Evolutionary conservation across 768 basidiomycete species (phyloP).

Genomic region (Naematelia encephala): DNA sequence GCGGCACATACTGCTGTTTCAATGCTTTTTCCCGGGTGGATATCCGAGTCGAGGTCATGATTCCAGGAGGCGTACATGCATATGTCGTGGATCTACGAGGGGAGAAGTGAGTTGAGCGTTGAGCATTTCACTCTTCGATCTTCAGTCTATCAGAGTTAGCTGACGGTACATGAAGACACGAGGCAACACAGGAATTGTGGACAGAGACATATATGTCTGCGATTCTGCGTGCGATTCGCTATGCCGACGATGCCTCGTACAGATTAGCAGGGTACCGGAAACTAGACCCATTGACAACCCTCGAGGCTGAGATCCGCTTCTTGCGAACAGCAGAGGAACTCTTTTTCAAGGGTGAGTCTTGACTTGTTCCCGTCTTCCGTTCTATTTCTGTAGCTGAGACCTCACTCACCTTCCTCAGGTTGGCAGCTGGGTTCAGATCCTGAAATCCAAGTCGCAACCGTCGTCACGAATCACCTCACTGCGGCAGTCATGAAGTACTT

Average conservation of each 20-base stretch:
- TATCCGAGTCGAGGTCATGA: slow-evolving; percentile 94
- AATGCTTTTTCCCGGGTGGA: slow-evolving; percentile 98
- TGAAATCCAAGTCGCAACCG: slow-evolving; percentile 95
- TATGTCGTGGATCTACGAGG: slow-evolving; percentile 92
- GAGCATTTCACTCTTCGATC: slow-evolving; percentile 14
- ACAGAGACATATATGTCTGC: slow-evolving; percentile 96
- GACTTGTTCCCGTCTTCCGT: background rate
- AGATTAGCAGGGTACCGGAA: slow-evolving; percentile 90
- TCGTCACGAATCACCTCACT: slow-evolving; percentile 93
- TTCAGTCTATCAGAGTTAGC: background rate
- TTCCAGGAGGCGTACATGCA: slow-evolving; percentile 92
- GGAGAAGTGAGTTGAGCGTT: slow-evolving; percentile 73
- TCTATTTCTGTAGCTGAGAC: background rate
- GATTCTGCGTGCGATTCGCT: slow-evolving; percentile 81
- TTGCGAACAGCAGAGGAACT: slow-evolving; percentile 83
- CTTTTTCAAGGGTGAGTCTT: slow-evolving; percentile 74
- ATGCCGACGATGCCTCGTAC: slow-evolving; percentile 92
- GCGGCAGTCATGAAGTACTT: slow-evolving; percentile 96
- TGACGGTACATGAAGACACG: slow-evolving; percentile 59
- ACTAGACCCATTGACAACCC: slow-evolving; percentile 85
- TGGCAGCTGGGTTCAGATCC: slow-evolving; percentile 99
- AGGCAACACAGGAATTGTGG: slow-evolving; percentile 89
- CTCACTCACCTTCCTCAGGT: slow-evolving; percentile 55
- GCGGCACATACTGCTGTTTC: slow-evolving; percentile 95
- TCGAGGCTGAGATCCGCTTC: slow-evolving; percentile 84